Percentiles rank a stretch among this genome's conserved stretches.
Evolutionary conservation across 2,329 filamentous ascomycete genomes (phyloP).

Genomic region (Hymenoscyphus infarciens): DNA sequence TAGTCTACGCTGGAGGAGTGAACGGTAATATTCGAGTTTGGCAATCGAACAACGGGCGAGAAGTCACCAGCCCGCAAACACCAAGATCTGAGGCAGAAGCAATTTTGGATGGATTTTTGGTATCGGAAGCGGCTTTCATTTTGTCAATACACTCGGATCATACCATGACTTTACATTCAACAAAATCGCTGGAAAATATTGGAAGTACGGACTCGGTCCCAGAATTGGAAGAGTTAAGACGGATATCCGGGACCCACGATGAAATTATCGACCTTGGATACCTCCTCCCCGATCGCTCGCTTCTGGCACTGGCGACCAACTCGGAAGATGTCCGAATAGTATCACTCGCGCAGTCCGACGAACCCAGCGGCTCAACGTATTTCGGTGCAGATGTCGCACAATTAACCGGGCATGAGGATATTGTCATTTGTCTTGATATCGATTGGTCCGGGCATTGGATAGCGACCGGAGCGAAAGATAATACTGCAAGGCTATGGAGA

Average conservation of each 20-base stretch:
- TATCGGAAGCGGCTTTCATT: constrained; percentile 63
- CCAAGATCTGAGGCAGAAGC: constrained; percentile 58
- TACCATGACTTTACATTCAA: constrained; percentile 72
- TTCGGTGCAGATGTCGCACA: constrained; percentile 88
- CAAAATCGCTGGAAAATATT: constrained; percentile 41
- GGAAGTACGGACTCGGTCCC: constrained; percentile 35
- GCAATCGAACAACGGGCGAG: constrained; percentile 71
- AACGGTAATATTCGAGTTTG: constrained; percentile 81
- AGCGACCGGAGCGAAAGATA: constrained; percentile 94
- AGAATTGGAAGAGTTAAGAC: constrained; percentile 50
- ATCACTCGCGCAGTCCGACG: constrained; percentile 51
- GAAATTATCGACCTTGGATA: constrained; percentile 95
- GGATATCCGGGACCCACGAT: constrained; percentile 94
- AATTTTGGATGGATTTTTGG: constrained; percentile 70
- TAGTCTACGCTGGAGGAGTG: constrained; percentile 82
- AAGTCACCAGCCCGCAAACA: constrained; percentile 72
- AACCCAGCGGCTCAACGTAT: constrained; percentile 44
- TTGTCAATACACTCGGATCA: constrained; percentile 87
- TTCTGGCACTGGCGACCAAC: constrained; percentile 90
- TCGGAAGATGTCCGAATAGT: constrained; percentile 89
- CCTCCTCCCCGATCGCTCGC: constrained; percentile 72
- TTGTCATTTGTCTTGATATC: constrained; percentile 88
- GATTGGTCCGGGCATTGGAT: constrained; percentile 98
- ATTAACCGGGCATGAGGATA: constrained; percentile 88
- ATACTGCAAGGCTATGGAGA: constrained; percentile 86